These are phyloP conservation scores for Narthecium ossifragum DNA, from an alignment of 106 monocot genomes.

Conservation along the genomic window DNA sequence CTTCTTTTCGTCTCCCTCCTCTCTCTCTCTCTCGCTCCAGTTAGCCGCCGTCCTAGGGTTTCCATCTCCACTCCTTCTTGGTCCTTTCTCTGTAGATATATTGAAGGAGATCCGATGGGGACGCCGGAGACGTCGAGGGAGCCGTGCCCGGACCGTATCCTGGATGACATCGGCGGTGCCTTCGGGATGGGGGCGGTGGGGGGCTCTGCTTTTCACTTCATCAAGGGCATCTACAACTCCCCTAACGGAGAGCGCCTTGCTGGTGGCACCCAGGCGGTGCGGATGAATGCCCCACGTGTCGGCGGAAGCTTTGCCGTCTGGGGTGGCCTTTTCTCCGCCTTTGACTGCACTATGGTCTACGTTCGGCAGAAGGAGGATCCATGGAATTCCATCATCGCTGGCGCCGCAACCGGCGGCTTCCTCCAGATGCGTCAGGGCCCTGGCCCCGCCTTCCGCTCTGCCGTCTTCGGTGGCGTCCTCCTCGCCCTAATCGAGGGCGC, in stretches of 20 bases:
- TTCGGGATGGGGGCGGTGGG: conserved; percentile 94
- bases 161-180: conserved; percentile 79
- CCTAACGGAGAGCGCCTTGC: conserved; percentile 72
- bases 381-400: conserved; percentile 83
- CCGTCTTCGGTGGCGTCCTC: conserved; percentile 49
- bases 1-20: conserved; percentile 8
- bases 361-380: conserved; percentile 93
- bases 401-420: conserved; percentile 85
- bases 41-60: neutral
- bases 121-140: conserved; percentile 88
- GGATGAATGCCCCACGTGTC: conserved; percentile 84
- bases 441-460: conserved; percentile 41
- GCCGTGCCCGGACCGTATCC: conserved; percentile 86
- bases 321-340: conserved; percentile 88
- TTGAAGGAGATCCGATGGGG: conserved; percentile 36
- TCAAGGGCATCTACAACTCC: conserved; percentile 80
- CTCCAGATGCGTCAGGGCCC: conserved; percentile 69
- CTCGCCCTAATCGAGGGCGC: conserved; percentile 69
- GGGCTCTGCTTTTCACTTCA: conserved; percentile 79
- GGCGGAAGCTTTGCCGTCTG: conserved; percentile 97
- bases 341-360: conserved; percentile 89
- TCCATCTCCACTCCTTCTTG: neutral
- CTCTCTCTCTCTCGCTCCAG: neutral
- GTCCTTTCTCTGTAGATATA: neutral
- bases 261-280: conserved; percentile 58